Evolutionary conservation across 345 rosid species (phyloP).

Genomic region (Euphorbia lathyris): DNA sequence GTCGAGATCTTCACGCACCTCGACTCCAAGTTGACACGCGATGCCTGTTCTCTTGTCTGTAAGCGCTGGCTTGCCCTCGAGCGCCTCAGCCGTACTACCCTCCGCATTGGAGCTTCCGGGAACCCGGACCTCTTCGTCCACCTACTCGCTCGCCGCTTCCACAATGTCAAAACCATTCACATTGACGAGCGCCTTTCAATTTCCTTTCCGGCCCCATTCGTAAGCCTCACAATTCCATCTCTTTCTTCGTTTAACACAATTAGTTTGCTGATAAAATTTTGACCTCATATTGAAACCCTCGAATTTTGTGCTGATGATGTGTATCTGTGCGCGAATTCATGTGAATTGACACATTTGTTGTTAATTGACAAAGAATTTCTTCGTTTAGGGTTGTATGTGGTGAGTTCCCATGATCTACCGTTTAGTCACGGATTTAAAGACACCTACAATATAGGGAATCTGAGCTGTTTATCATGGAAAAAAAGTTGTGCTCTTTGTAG

Average conservation of each 20-base stretch:
- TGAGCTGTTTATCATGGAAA: too few relatives aligned
- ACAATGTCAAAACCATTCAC: constrained; percentile 48
- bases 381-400: too few relatives aligned
- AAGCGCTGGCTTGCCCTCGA: constrained; percentile 79
- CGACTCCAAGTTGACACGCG: constrained; percentile 59
- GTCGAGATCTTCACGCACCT: constrained; percentile 69
- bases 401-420: background rate
- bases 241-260: background rate
- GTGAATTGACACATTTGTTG: background rate
- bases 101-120: constrained; percentile 80
- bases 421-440: background rate
- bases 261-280: background rate
- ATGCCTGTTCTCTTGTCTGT: constrained; percentile 91
- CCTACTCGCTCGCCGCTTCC: constrained; percentile 73
- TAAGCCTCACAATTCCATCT: constrained; percentile 8
- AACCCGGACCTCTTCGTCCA: constrained; percentile 56
- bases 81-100: constrained; percentile 74
- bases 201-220: constrained; percentile 40
- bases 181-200: constrained; percentile 74
- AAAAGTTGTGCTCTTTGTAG: too few relatives aligned
- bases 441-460: background rate
- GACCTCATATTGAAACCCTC: background rate
- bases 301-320: background rate
- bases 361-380: too few relatives aligned
- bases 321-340: background rate